These are phyloP conservation scores for Sabuloglossum arenarium DNA, from an alignment of 495 filamentous ascomycete genomes.

Conservation along the genomic window DNA sequence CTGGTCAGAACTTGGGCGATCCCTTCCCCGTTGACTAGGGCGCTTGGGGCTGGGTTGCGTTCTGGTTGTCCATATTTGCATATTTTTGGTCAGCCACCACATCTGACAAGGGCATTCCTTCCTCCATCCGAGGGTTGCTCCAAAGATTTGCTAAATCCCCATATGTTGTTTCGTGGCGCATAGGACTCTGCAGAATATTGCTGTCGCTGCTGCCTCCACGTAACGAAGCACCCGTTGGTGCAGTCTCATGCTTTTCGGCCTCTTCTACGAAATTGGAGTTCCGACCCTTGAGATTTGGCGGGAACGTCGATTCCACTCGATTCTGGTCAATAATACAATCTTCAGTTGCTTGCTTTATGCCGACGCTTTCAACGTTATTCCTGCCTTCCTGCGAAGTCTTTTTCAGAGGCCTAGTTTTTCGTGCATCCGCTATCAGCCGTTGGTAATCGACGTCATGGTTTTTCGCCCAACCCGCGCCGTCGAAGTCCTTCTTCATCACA, in stretches of 20 bases:
- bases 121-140: too few relatives aligned
- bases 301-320: background rate
- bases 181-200: background rate
- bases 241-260: background rate
- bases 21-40: too few relatives aligned
- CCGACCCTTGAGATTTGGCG: background rate
- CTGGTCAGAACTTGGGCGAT: too few relatives aligned
- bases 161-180: background rate
- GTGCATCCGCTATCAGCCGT: slow-evolving; percentile 51
- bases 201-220: background rate
- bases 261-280: background rate
- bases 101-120: too few relatives aligned
- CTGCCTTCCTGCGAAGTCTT: background rate
- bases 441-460: slow-evolving; percentile 55
- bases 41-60: too few relatives aligned
- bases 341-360: background rate
- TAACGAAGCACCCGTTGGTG: background rate
- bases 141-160: too few relatives aligned
- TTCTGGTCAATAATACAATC: background rate
- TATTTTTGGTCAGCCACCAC: too few relatives aligned
- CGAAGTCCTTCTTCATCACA: slow-evolving; percentile 65
- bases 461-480: slow-evolving; percentile 52
- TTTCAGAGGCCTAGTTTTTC: slow-evolving; percentile 15
- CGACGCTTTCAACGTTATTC: background rate
- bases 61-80: too few relatives aligned